A percentile compares a stretch with the other conserved stretches of the same genome.
Conservation (phyloP, 306 rosid genomes). For the Glycine soja region DNA sequence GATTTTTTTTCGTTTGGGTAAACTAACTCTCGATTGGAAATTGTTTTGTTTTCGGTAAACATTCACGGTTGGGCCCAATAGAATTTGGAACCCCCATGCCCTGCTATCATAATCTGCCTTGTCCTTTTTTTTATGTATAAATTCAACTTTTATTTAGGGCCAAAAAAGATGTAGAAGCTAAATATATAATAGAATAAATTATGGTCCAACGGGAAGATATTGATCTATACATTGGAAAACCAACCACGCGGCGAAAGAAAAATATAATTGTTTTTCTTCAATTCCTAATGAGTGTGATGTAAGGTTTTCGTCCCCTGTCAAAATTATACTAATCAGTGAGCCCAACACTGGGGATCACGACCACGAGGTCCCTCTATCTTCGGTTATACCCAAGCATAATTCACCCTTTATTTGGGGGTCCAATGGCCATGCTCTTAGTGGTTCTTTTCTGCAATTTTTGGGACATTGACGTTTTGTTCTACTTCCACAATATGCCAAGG, state of each 20-base stretch:
- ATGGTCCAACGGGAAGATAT: constrained; percentile 21
- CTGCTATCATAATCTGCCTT: constrained; percentile 12
- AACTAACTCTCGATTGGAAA: not conserved
- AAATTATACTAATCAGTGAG: not conserved
- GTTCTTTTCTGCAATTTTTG: not conserved
- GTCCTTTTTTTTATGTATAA: not conserved
- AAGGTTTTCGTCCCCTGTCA: not conserved
- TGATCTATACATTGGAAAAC: constrained; percentile 1
- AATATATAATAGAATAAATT: not conserved
- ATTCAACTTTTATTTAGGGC: not conserved
- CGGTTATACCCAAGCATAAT: not conserved
- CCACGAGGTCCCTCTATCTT: not conserved
- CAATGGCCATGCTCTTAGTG: not conserved
- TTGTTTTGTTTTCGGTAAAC: not conserved
- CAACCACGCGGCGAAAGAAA: not conserved
- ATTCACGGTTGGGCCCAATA: constrained; percentile 23
- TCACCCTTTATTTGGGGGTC: not conserved
- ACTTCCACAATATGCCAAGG: not conserved
- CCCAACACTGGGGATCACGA: not conserved
- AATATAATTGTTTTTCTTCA: not conserved
- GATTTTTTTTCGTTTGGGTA: not conserved
- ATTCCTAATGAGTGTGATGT: constrained; percentile 5
- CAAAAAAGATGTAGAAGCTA: not conserved
- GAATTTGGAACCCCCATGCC: constrained; percentile 19
- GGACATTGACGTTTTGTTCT: constrained; percentile 16